Base-by-base conservation (phyloP, 345 rosid genomes). In the Lepidium africanum region DNA sequence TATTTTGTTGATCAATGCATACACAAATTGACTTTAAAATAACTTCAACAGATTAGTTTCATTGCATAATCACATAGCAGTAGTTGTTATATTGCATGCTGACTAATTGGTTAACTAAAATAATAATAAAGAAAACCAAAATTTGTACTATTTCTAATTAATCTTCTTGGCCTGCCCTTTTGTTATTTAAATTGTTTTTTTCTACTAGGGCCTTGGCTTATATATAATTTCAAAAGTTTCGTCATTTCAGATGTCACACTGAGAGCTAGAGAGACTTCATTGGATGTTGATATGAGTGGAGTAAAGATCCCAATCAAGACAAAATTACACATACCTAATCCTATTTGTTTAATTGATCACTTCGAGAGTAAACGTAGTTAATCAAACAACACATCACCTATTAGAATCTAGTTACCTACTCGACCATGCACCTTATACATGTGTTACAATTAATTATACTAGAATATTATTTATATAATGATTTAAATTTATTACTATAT, bases 231-330 rank as follows among this genome's bases (percentile, higher is more conserved):
- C 4, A 43, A 30, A n/a, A 30, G 8, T 5, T 41, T 68, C 74
- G 66, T 75, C 78, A 75, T 63, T 63, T 56, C 19, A 46, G 69
- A 68, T 75, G 74, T 75, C 78, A 69, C 55, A 49, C 11, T 40
- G 19, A 17, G 48, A 42, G 56, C 63, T 17, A 11, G 35, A 55
- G 74, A 69, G n/a, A 54, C 39, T 25, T 69, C 54, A 75, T 69
- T 75, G 74, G 75, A 75, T 46, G 65, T 51, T 12, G 74, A 69
- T 69, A 43, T 70, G 63, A 74, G 69, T 67, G 73, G 78, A 60
- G 63, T 53, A 52, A 67, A 53, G 69, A 67, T 74, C 69, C 56
- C 78, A 50, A 73, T 54, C 60, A 42, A 58, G 77, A 58, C 72
- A 72, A 73, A 69, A 58, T 49, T 42, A 49, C 13, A 19, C 51